Conservation (phyloP, 306 rosid genomes). For the Dryas octopetala region DNA sequence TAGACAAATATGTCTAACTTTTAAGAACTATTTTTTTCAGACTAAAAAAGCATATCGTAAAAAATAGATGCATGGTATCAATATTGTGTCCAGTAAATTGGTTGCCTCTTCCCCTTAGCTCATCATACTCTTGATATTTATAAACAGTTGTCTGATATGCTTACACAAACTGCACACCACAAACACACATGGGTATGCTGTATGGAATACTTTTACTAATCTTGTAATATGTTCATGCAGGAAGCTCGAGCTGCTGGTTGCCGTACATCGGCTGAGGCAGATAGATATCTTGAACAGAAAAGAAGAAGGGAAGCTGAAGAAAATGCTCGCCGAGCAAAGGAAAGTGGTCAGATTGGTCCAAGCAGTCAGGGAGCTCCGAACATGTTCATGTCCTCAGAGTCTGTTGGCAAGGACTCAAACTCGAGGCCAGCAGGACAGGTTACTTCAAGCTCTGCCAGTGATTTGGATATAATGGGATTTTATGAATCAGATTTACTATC, state of each 20-base stretch:
- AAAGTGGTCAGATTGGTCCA: slow-evolving; percentile 54
- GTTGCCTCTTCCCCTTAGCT: background rate
- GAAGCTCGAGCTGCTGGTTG: slow-evolving; percentile 86
- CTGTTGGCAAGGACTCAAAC: slow-evolving; percentile 57
- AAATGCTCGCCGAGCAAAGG: slow-evolving; percentile 54
- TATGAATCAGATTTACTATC: slow-evolving; percentile 79
- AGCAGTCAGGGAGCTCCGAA: slow-evolving; percentile 68
- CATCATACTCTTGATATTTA: background rate
- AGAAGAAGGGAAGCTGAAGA: slow-evolving; percentile 73
- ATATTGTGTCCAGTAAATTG: background rate
- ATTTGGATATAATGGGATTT: slow-evolving; percentile 56
- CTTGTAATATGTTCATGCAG: slow-evolving; percentile 32
- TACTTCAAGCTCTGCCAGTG: slow-evolving; percentile 54
- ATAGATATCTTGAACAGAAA: slow-evolving; percentile 60
- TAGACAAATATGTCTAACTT: background rate
- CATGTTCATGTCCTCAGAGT: slow-evolving; percentile 54
- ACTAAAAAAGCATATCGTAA: background rate
- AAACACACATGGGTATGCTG: background rate
- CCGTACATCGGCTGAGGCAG: slow-evolving; percentile 67
- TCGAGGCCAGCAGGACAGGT: slow-evolving; percentile 63
- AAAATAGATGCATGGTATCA: background rate
- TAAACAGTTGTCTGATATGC: background rate
- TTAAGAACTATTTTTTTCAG: too few relatives aligned
- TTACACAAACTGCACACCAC: background rate
- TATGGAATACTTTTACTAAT: slow-evolving; percentile 2